Percentiles rank a stretch among this genome's conserved stretches.
These are phyloP conservation scores for Auriscalpium orientale DNA, from an alignment of 768 basidiomycete species.

Conservation along the genomic window DNA sequence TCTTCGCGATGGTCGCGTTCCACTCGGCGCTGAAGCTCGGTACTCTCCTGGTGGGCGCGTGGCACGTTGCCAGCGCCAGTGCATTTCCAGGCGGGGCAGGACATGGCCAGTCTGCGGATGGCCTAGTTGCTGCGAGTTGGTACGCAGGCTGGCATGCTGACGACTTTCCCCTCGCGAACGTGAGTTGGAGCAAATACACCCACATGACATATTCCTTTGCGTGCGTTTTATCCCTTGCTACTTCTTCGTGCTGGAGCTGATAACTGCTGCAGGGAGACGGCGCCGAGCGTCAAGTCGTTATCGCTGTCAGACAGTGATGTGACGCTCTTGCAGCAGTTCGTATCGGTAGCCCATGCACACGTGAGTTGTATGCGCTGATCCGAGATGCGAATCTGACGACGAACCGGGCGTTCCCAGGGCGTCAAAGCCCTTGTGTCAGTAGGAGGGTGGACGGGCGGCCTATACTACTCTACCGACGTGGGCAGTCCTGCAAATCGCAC, in stretches of 20 bases:
- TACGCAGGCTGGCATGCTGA: conserved; percentile 45
- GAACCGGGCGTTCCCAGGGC: neutral
- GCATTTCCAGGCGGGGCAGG: neutral
- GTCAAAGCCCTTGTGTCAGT: conserved; percentile 9
- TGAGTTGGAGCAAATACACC: conserved; percentile 52
- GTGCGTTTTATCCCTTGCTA: conserved; percentile 48
- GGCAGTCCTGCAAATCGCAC: conserved; percentile 4
- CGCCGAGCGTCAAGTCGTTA: conserved; percentile 16
- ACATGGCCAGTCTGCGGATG: neutral
- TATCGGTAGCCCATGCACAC: conserved; percentile 15
- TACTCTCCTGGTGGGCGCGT: too few species aligned
- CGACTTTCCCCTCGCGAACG: conserved; percentile 31
- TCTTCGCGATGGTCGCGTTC: too few species aligned
- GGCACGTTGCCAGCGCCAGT: neutral
- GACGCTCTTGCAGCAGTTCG: conserved; percentile 17
- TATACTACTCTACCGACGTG: conserved; percentile 9
- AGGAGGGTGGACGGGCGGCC: conserved; percentile 11
- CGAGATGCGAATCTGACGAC: neutral
- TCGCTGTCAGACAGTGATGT: conserved; percentile 20
- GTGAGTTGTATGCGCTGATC: neutral
- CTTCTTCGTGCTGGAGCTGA: conserved; percentile 33
- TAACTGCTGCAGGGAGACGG: conserved; percentile 4
- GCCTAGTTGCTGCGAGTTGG: conserved; percentile 42
- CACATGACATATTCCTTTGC: conserved; percentile 55
- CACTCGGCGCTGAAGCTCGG: too few species aligned